Evolutionary conservation across 2,329 filamentous ascomycete genomes (phyloP).

Genomic region (Diaporthe citrichinensis): DNA sequence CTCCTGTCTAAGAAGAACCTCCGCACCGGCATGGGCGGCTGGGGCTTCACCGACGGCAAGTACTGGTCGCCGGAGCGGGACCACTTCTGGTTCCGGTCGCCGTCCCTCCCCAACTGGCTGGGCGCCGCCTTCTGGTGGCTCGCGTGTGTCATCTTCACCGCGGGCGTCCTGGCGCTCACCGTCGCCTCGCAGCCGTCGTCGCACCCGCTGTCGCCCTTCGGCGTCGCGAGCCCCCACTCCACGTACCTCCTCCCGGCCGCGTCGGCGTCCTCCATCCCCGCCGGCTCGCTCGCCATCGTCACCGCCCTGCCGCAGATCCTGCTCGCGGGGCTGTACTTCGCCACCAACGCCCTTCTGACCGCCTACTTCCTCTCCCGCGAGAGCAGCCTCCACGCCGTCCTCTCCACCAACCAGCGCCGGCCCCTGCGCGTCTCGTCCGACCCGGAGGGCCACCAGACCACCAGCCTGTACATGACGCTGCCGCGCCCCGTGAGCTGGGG

Average conservation of each 20-base stretch:
- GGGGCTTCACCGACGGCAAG: slow-evolving; percentile 59
- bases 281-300: slow-evolving; percentile 52
- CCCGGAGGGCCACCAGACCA: slow-evolving; percentile 60
- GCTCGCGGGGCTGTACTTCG: slow-evolving; percentile 62
- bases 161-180: slow-evolving; percentile 56
- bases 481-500: slow-evolving; percentile 61
- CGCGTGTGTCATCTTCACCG: slow-evolving; percentile 53
- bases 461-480: slow-evolving; percentile 65
- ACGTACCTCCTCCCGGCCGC: slow-evolving; percentile 49
- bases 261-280: slow-evolving; percentile 47
- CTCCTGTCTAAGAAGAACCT: slow-evolving; percentile 64
- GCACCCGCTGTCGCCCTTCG: slow-evolving; percentile 54
- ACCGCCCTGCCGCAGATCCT: slow-evolving; percentile 64
- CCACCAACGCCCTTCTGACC: slow-evolving; percentile 62
- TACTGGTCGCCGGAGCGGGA: slow-evolving; percentile 55
- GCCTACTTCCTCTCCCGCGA: slow-evolving; percentile 66
- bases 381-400: slow-evolving; percentile 58
- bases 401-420: slow-evolving; percentile 29
- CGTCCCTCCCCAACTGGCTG: slow-evolving; percentile 59
- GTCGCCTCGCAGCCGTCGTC: slow-evolving; percentile 39
- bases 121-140: slow-evolving; percentile 57
- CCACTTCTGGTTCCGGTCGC: slow-evolving; percentile 62
- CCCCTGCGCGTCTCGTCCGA: slow-evolving; percentile 61
- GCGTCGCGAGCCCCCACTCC: slow-evolving; percentile 52
- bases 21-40: slow-evolving; percentile 56